Percentiles rank a stretch among this genome's conserved stretches.
Conservation (phyloP, 345 rosid genomes). For the Alliaria petiolata region DNA sequence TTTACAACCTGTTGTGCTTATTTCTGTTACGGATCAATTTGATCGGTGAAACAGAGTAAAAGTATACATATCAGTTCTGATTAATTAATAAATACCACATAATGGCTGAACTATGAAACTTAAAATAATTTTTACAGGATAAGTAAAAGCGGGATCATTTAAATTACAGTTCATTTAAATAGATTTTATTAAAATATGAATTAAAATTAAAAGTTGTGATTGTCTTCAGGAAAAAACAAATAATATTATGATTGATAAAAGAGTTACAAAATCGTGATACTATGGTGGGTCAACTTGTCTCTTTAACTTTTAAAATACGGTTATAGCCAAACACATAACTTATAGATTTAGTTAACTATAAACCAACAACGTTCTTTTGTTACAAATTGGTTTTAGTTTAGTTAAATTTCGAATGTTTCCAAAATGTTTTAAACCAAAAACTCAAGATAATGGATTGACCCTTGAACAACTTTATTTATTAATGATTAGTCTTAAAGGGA, state of each 20-base stretch:
- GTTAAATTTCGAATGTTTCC: neutral
- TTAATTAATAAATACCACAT: too few relatives aligned
- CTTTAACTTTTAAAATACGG: neutral
- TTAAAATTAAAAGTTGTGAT: too few relatives aligned
- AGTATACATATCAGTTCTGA: neutral
- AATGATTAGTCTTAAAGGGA: neutral
- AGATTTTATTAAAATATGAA: too few relatives aligned
- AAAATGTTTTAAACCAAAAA: constrained; percentile 19
- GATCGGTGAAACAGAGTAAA: neutral
- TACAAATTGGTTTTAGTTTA: constrained; percentile 5
- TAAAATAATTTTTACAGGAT: too few relatives aligned
- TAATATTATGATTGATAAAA: neutral
- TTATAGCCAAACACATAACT: neutral
- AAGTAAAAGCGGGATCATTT: too few relatives aligned
- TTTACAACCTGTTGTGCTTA: neutral
- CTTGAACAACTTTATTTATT: constrained; percentile 18
- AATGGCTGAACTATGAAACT: neutral
- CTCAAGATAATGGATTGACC: constrained; percentile 9
- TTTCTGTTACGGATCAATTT: neutral
- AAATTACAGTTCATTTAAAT: too few relatives aligned
- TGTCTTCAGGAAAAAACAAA: neutral
- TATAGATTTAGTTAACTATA: constrained; percentile 1
- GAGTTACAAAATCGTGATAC: neutral
- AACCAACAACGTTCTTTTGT: neutral
- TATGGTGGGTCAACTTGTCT: constrained; percentile 8